Percentiles rank a stretch among this genome's conserved stretches.
These are phyloP conservation scores for Hondaea fermentalgiana DNA, from an alignment of 108 stramenopile species.

Conservation along the genomic window DNA sequence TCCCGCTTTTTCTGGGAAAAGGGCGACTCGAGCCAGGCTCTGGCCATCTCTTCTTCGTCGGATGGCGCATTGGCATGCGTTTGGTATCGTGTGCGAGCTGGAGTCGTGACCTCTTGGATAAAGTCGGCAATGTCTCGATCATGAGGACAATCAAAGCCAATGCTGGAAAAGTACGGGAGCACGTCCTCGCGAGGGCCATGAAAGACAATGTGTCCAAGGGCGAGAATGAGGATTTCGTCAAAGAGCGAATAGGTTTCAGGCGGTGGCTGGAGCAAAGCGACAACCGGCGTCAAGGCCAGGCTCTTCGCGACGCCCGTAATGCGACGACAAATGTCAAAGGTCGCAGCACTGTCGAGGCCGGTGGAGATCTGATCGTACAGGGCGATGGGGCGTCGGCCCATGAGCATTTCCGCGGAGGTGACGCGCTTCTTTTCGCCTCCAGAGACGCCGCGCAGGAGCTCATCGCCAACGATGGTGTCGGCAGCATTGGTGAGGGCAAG, in stretches of 20 bases:
- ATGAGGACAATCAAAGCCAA: slow-evolving; percentile 63
- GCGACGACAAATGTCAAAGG: slow-evolving; percentile 62
- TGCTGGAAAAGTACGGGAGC: slow-evolving; percentile 47
- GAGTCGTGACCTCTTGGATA: slow-evolving; percentile 36
- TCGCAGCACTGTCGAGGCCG: slow-evolving; percentile 69
- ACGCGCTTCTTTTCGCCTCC: slow-evolving; percentile 80
- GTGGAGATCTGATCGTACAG: slow-evolving; percentile 64
- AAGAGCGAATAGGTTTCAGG: slow-evolving; percentile 79
- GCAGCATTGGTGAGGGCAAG: slow-evolving; percentile 43
- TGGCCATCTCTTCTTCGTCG: background rate
- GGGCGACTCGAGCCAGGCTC: background rate
- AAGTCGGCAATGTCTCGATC: slow-evolving; percentile 70
- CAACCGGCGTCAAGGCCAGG: slow-evolving; percentile 39
- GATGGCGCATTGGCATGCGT: background rate
- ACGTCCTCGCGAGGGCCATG: slow-evolving; percentile 64
- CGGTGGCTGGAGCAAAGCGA: slow-evolving; percentile 72
- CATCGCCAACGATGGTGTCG: slow-evolving; percentile 53
- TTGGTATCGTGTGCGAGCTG: background rate
- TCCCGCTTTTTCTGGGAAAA: background rate
- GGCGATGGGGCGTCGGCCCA: slow-evolving; percentile 29
- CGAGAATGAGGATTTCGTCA: slow-evolving; percentile 71
- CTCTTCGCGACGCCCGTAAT: slow-evolving; percentile 26
- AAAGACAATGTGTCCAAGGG: slow-evolving; percentile 65
- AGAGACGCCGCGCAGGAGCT: slow-evolving; percentile 64
- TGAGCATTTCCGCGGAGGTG: slow-evolving; percentile 69